Percentiles rank a stretch among this genome's conserved stretches.
Evolutionary conservation across 148 eudicot species (phyloP).

Genomic region (Rhododendron molle): DNA sequence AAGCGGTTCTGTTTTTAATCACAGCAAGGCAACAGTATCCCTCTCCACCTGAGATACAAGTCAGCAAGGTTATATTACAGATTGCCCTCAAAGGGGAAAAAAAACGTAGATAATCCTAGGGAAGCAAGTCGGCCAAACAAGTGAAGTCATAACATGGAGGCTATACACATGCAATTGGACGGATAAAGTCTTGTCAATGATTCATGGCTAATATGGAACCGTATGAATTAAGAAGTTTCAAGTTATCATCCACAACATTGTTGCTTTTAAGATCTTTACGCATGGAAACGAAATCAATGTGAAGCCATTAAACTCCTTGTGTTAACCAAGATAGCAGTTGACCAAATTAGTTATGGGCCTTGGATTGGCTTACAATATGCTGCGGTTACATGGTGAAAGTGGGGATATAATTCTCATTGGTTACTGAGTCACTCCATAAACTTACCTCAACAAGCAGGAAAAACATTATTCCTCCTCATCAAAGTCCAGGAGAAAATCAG

Average conservation of each 20-base stretch:
- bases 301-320: background rate
- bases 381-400: background rate
- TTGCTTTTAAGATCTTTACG: background rate
- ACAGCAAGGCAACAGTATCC: background rate
- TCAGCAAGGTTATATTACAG: background rate
- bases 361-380: background rate
- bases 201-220: background rate
- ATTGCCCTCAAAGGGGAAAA: background rate
- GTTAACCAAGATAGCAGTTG: background rate
- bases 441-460: background rate
- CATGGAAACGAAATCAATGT: background rate
- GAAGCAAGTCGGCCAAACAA: background rate
- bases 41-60: background rate
- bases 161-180: background rate
- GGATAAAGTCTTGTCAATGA: background rate
- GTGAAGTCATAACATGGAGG: background rate
- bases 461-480: constrained; percentile 63
- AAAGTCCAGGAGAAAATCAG: constrained; percentile 92
- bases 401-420: background rate
- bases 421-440: background rate
- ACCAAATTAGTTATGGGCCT: background rate
- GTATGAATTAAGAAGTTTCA: background rate
- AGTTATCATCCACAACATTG: background rate
- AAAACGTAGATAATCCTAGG: background rate
- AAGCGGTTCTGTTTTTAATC: background rate